These are phyloP conservation scores for Botryotinia globosa DNA, from an alignment of 2,329 filamentous ascomycete genomes.

Conservation along the genomic window DNA sequence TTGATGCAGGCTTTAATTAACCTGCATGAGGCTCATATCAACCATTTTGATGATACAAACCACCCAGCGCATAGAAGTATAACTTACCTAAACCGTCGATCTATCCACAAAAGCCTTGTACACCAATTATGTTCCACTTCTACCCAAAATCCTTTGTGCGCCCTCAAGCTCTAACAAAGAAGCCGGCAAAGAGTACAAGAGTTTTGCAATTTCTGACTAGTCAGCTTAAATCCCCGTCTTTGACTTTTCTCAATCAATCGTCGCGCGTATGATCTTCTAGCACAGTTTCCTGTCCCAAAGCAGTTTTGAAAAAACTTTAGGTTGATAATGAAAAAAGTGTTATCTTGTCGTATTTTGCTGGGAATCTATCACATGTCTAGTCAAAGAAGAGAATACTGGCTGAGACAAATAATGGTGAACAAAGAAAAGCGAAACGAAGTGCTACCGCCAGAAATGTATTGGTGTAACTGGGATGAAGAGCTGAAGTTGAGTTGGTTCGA, in stretches of 20 bases:
- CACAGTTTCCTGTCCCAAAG: not conserved
- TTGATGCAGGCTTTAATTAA: not conserved
- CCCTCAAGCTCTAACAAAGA: not conserved
- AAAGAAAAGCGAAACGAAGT: conserved; percentile 2
- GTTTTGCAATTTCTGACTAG: not conserved
- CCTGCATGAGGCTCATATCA: too few relatives aligned
- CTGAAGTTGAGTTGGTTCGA: too few relatives aligned
- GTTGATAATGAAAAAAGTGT: not conserved
- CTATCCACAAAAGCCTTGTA: not conserved
- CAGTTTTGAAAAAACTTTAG: not conserved
- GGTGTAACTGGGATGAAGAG: not conserved
- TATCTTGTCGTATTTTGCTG: not conserved
- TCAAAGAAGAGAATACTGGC: not conserved
- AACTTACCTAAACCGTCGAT: not conserved
- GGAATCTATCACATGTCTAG: not conserved
- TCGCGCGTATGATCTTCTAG: not conserved
- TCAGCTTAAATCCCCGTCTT: not conserved
- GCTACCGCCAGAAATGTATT: not conserved
- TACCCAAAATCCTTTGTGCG: not conserved
- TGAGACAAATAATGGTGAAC: not conserved
- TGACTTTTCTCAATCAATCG: not conserved
- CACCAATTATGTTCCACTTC: not conserved
- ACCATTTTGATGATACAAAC: not conserved
- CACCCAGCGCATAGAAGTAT: not conserved
- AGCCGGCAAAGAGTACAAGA: not conserved